Evolutionary conservation across 75 land plant genomes (phyloP), one percentile per base, ranked within the genome.

Genomic region (Sequoia sempervirens): DNA sequence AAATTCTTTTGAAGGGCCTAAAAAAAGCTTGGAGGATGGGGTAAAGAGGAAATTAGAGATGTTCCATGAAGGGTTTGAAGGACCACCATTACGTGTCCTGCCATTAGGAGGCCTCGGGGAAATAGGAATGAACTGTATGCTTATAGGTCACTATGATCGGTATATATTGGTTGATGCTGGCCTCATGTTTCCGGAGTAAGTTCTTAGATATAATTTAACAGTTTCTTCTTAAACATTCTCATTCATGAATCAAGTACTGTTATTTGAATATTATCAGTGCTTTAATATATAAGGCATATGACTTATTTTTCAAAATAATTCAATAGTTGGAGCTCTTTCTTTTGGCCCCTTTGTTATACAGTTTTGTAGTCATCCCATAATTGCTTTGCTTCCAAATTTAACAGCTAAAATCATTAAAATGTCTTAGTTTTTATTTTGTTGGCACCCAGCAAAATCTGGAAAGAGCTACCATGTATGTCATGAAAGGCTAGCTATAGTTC

Each of bases 111-210:
- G 91, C 30, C 86, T 90, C 5, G 91, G 91, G n/a, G 91, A 90
- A 80, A 90, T 90, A 47, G 91, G 91, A 34, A 90, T 90, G 91
- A 90, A 90, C 74, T 90, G 91, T 45, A 90, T 90, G 91, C 91
- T 90, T 26, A 90, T 90, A 38, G 91, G 91, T 18, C 87, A 90
- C 58, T 90, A 90, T 84, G 91, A 90, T 84, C 90, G 91, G 36
- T 90, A 90, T 53, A 88, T 90, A 58, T 52, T 90, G 91, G 89
- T 90, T 56, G 91, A 90, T 83, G 91, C 91, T 20, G 91, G 91
- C 30, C 90, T 90, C 30, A 90, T 90, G 91, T 90, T 90, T 82
- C 91, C 91, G 5, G 91, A 90, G 91, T 90, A 89, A 84, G 91
- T 88, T 23, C 30, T 32, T 26, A 78, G 80, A 45, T 41, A 20